Base-by-base conservation (phyloP, 495 filamentous ascomycete species). In the Staphylotrichum longicolle region DNA sequence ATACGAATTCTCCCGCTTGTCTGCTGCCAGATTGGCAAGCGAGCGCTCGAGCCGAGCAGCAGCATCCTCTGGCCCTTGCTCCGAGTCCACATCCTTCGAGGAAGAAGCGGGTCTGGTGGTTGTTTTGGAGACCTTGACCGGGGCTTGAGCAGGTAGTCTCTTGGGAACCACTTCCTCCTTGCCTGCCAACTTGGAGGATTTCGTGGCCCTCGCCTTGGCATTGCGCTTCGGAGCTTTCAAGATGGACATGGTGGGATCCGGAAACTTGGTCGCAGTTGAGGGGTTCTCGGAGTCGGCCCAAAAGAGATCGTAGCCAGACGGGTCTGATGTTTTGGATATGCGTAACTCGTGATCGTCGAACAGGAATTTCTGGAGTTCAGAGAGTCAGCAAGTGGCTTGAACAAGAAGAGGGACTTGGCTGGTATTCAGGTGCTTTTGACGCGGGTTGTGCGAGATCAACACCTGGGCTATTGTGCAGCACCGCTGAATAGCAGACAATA, bases 1-100 rank as follows among this genome's bases (percentile, higher is more conserved):
- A 68, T 85, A 84, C 64, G 86, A 76, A 45, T 82, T 86, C 34
- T 80, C 85, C 68, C 64, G 63, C 67, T 77, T 78, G 34, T 74
- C 74, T 3, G 71, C 71, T 56, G 72, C 70, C 33, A 66, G 66
- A 30, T 66, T 66, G 39, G 74, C 76, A 49, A 73, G 58, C 12
- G 75, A 73, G 57, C 58, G 75, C 64, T 79, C 68, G 39, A 81
- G 67, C n/a, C 67, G 67, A 10, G 66, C 67, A 3, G 75, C 61
- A 20, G 73, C 77, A 12, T 73, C 65, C 47, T 77, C 76, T 5
- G 63, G 51, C 4, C 45, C 48, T 7, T 20, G 37, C 30, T 61
- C 51, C 1, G 53, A 15, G 63, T 15, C 58, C 10, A 33, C 9
- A 27, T 58, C 55, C 52, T 58, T 63, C 7, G 70, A 46, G 12